Evolutionary conservation across 805 yeast genomes (phyloP).

Genomic region (Scheffersomyces coipomensis): DNA sequence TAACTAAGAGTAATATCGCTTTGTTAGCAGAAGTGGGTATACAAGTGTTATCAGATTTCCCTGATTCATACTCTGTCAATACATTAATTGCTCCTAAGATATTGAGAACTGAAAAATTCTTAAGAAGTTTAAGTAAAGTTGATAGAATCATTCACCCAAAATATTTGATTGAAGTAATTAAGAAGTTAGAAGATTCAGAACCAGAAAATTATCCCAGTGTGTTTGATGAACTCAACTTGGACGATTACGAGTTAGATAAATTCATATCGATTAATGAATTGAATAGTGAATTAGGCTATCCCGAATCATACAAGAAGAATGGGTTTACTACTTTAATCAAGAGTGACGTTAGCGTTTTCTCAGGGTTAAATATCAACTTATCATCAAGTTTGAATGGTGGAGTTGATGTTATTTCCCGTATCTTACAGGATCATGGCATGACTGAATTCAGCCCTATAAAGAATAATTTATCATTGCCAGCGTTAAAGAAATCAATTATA

Average conservation of each 20-base stretch:
- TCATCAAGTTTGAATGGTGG: constrained; percentile 64
- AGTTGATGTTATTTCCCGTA: constrained; percentile 49
- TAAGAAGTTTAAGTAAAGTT: constrained; percentile 62
- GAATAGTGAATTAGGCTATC: constrained; percentile 25
- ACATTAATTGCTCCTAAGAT: constrained; percentile 75
- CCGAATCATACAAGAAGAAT: constrained; percentile 10
- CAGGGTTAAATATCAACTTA: constrained; percentile 49
- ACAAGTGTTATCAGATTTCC: constrained; percentile 42
- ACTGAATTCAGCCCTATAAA: constrained; percentile 20
- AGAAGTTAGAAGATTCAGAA: not conserved
- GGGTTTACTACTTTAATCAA: constrained; percentile 15
- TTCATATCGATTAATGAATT: constrained; percentile 25
- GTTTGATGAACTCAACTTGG: constrained; percentile 18
- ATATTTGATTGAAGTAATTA: constrained; percentile 47
- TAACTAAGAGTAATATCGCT: constrained; percentile 42
- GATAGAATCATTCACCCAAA: constrained; percentile 54
- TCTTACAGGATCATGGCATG: constrained; percentile 62
- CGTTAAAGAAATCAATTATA: not conserved
- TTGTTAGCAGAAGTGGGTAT: constrained; percentile 58
- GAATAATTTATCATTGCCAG: constrained; percentile 10
- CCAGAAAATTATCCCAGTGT: constrained; percentile 11
- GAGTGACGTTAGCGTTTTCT: constrained; percentile 38
- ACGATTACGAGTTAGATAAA: constrained; percentile 36
- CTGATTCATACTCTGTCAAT: constrained; percentile 38
- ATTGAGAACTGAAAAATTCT: constrained; percentile 84